Evolutionary conservation across 495 filamentous ascomycete species (phyloP).

Genomic region (Hyaloscypha variabilis): DNA sequence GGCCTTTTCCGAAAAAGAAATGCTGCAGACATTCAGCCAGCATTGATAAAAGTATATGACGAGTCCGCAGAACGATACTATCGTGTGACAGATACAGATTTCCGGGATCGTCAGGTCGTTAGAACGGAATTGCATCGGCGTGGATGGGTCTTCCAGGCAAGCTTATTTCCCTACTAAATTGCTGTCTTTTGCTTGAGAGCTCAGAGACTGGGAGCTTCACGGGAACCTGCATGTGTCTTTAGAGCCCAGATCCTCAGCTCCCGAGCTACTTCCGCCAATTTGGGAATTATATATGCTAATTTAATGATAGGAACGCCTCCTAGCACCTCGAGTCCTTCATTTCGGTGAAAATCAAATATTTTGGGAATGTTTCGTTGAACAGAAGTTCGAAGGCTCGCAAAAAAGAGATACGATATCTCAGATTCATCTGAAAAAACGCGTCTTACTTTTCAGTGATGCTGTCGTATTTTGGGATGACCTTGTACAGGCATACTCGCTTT

Average conservation of each 20-base stretch:
- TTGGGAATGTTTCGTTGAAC: not conserved
- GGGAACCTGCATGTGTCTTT: too few species aligned
- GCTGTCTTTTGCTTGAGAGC: too few species aligned
- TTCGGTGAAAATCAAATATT: constrained; percentile 6
- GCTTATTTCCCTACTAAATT: too few species aligned
- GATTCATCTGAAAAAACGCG: too few species aligned
- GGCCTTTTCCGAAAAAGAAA: constrained; percentile 6
- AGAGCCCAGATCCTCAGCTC: too few species aligned
- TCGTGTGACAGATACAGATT: not conserved
- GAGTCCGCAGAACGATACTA: not conserved
- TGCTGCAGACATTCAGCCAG: not conserved
- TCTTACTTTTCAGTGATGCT: too few species aligned
- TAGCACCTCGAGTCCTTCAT: not conserved
- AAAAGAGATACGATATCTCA: too few species aligned
- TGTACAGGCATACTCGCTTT: too few species aligned
- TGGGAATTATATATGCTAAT: too few species aligned
- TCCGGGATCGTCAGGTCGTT: not conserved
- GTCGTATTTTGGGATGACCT: too few species aligned
- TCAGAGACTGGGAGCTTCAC: too few species aligned
- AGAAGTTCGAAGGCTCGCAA: not conserved
- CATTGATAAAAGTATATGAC: not conserved
- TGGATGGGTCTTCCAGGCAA: constrained; percentile 22
- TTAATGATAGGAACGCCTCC: constrained; percentile 1
- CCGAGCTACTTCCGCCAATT: too few species aligned
- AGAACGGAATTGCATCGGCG: not conserved